Conservation (phyloP, 768 basidiomycete genomes). For the Mycena floridula region DNA sequence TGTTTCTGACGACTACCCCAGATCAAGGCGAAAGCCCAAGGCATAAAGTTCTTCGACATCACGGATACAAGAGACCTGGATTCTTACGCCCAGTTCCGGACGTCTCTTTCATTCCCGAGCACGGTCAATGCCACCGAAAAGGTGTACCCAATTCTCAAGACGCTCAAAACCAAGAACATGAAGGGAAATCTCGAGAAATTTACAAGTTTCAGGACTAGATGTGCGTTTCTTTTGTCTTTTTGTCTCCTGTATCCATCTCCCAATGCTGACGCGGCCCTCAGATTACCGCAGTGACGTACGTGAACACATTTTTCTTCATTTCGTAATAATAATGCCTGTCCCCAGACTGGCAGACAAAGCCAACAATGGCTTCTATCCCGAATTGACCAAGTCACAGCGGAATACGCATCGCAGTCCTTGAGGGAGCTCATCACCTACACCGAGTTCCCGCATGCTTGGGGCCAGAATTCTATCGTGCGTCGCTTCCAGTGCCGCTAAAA, state of each 20-base stretch:
- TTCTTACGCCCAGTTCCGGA: conserved; percentile 26
- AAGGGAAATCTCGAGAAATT: conserved; percentile 59
- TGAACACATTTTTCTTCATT: conserved; percentile 11
- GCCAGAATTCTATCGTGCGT: conserved; percentile 73
- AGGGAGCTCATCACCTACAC: conserved; percentile 51
- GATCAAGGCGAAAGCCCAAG: conserved; percentile 74
- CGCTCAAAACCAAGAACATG: conserved; percentile 60
- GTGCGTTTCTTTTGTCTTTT: conserved; percentile 30
- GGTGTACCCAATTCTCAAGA: conserved; percentile 56
- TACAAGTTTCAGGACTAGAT: conserved; percentile 66
- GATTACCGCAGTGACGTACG: conserved; percentile 74
- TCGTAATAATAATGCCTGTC: conserved; percentile 4
- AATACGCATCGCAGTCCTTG: conserved; percentile 54
- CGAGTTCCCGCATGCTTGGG: conserved; percentile 80
- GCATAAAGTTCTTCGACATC: conserved; percentile 83
- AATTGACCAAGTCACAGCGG: conserved; percentile 62
- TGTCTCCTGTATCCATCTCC: conserved; percentile 15
- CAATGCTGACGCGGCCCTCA: conserved; percentile 23
- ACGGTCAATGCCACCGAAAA: conserved; percentile 54
- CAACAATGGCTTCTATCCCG: conserved; percentile 71
- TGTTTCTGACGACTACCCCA: conserved; percentile 25
- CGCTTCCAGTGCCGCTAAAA: too few species aligned
- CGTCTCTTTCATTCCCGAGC: conserved; percentile 46
- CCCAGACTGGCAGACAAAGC: conserved; percentile 67
- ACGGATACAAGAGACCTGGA: conserved; percentile 71